Evolutionary conservation across 345 rosid genomes (phyloP).

Genomic region (Euphorbia peplus): DNA sequence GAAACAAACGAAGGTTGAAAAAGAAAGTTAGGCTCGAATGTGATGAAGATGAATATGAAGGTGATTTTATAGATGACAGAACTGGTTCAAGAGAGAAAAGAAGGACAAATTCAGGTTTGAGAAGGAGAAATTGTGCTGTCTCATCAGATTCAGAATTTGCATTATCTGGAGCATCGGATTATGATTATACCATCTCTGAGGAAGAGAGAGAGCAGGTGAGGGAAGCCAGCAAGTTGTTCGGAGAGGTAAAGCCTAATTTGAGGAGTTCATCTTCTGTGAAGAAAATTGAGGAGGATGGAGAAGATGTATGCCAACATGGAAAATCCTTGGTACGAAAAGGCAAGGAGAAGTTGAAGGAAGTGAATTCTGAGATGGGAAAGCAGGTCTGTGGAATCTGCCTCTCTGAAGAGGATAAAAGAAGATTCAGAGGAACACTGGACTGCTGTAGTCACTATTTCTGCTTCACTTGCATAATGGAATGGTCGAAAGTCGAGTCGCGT

Average conservation of each 20-base stretch:
- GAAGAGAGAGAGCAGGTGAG: conserved; percentile 91
- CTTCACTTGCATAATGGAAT: conserved; percentile 91
- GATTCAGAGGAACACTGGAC: conserved; percentile 73
- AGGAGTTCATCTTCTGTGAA: conserved; percentile 49
- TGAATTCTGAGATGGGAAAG: conserved; percentile 44
- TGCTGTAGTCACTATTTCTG: conserved; percentile 96
- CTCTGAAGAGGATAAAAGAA: conserved; percentile 83
- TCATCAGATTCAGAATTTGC: conserved; percentile 74
- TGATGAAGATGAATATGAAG: conserved; percentile 42
- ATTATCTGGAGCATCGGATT: conserved; percentile 60
- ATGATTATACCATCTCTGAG: conserved; percentile 82
- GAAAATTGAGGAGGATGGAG: conserved; percentile 40
- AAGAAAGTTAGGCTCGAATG: conserved; percentile 45
- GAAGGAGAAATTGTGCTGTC: conserved; percentile 43
- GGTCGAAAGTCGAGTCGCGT: conserved; percentile 98
- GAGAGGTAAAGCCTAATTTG: conserved; percentile 41
- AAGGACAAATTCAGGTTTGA: conserved; percentile 30
- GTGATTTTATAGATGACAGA: conserved; percentile 43
- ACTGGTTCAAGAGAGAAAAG: conserved; percentile 39
- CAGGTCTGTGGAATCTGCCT: conserved; percentile 93
- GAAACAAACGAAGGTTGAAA: conserved; percentile 35
- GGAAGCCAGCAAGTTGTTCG: conserved; percentile 55
- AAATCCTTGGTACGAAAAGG: conserved; percentile 52
- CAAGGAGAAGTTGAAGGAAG: conserved; percentile 74
- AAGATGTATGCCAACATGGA: conserved; percentile 39